Base-by-base conservation (phyloP, 2,329 filamentous ascomycete species). In the Colletotrichum coccodes region DNA sequence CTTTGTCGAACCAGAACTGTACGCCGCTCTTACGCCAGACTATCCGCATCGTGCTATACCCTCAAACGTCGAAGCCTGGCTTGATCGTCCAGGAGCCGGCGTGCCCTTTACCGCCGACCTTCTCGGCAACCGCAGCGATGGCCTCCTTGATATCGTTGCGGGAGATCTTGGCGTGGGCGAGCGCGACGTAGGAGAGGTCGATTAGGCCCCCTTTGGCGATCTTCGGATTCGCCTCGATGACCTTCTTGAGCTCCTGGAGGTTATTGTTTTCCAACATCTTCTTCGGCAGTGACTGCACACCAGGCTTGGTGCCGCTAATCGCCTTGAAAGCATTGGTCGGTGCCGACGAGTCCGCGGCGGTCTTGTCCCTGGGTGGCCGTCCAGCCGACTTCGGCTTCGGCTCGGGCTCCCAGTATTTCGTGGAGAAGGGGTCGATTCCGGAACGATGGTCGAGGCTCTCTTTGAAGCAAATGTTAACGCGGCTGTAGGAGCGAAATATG, bases 341-440 rank as follows among this genome's bases (percentile, higher is more conserved):
- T 0, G 76, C 38, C 12, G 56, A 38, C 14, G 67, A 8, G 78
- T 75, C 5, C 78, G 78, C 36, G 78, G 79, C 7, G 75, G 73
- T 77, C 79, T 81, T 57, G 74, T 76, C 54, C 42, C 75, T 73
- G n/a, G 32, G 4, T 4, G 54, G 26, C 9, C 40, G 54, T 23
- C 44, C 57, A 4, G 21, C 36, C 7, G 72, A 75, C 26, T 75
- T 72, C 36, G 71, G 60, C 70, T 79, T 81, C 21, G 75, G 75
- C 64, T 83, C 82, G 2, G 81, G 72, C 34, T 84, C 81, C 96
- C 96, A 98, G 79, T 98, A 98, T 0, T 84, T 79, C 0, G 89
- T 89, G 0, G 94, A 95, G 76, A 95, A 97, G 0, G 96, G 96
- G 75, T 99, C 91, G 71, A 99, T 95, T 8, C 80, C 77, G 54